Conservation (phyloP, 768 basidiomycete species). For the Mrakia gelida region DNA sequence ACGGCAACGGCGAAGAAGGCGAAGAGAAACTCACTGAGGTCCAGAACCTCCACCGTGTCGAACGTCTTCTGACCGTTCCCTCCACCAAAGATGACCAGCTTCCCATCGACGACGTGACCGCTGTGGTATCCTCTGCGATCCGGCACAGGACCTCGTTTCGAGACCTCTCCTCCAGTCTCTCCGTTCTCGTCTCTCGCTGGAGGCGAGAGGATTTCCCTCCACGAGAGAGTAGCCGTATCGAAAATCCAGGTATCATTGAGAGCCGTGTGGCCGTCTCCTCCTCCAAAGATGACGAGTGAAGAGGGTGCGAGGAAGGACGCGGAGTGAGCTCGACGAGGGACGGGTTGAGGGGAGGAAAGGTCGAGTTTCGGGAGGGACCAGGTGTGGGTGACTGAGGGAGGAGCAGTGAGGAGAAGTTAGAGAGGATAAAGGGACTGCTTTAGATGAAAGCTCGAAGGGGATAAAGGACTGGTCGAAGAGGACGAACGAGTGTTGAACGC, state of each 20-base stretch:
- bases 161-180: neutral
- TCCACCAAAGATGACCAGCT: slow-evolving; percentile 85
- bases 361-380: slow-evolving; percentile 41
- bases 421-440: too few relatives aligned
- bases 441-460: neutral
- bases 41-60: slow-evolving; percentile 78
- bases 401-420: neutral
- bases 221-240: slow-evolving; percentile 55
- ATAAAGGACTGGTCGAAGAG: neutral
- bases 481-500: slow-evolving; percentile 62
- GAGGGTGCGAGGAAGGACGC: slow-evolving; percentile 63
- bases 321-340: slow-evolving; percentile 72
- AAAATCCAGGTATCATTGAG: slow-evolving; percentile 90
- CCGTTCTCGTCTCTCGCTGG: neutral
- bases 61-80: slow-evolving; percentile 87
- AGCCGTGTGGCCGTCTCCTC: slow-evolving; percentile 87
- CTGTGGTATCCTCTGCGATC: slow-evolving; percentile 69
- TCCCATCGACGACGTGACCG: slow-evolving; percentile 74
- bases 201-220: slow-evolving; percentile 52
- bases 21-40: slow-evolving; percentile 60
- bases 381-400: slow-evolving; percentile 38
- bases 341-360: slow-evolving; percentile 50
- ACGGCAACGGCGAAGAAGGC: neutral
- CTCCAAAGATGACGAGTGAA: slow-evolving; percentile 82
- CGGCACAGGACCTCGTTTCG: neutral